phyloP scores from a whole-genome alignment of 2,329 filamentous ascomycete genomes.

The Alternaria viburni region DNA sequence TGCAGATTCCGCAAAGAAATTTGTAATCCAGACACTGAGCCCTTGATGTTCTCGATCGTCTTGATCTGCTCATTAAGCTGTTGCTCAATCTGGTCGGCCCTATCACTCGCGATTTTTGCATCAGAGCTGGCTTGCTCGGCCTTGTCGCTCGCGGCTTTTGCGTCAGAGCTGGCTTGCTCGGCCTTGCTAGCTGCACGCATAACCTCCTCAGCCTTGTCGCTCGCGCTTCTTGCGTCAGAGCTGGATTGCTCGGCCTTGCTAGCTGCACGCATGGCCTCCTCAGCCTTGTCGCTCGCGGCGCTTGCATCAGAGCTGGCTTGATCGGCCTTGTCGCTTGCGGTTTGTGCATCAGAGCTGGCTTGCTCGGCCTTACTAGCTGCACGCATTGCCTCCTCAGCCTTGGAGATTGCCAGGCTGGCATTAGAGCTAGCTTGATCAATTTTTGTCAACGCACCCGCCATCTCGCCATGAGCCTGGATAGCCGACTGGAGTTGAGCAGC shows the following conservation, averaged over 20 bases:
- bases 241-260: too few species aligned
- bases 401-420: neutral
- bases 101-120: neutral
- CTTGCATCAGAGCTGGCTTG: neutral
- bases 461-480: neutral
- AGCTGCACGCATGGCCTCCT: too few species aligned
- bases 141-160: neutral
- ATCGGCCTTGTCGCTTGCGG: neutral
- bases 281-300: neutral
- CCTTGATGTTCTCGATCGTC: neutral
- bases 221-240: too few species aligned
- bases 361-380: neutral
- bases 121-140: neutral
- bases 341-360: neutral
- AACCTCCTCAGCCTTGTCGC: neutral
- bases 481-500: neutral
- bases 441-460: neutral
- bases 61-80: neutral
- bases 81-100: neutral
- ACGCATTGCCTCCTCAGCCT: neutral
- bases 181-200: neutral
- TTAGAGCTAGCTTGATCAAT: neutral
- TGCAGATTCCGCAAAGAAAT: neutral
- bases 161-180: neutral
- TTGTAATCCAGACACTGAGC: neutral